Base-by-base conservation (phyloP, 1,139 yeast genomes). In the Pichia sp. region DNA sequence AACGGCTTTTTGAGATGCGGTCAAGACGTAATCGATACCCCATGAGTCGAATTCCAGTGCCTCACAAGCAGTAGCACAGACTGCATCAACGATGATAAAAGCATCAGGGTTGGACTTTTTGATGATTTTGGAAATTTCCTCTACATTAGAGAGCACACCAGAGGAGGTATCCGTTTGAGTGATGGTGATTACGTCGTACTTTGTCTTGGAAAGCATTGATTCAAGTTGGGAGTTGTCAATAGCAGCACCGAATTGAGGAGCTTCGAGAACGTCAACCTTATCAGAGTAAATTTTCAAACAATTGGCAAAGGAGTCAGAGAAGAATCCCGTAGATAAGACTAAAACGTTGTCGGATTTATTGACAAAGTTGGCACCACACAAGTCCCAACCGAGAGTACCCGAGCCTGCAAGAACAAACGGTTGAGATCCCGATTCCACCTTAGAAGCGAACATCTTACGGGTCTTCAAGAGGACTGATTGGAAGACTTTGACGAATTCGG, bases 101-200 rank as follows among this genome's bases (percentile, higher is more conserved):
- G 96, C 77, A 27, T 83, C 81, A 36, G 97, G 96, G 3, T 87
- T 72, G 5, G 68, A 65, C 45, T 66, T 57, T 52, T 78, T 74
- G 42, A 84, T 82, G 14, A 80, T 50, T 37, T 62, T 62, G 25
- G 94, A 60, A 43, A 87, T 69, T 16, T 70, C 67, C 55, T 74
- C 68, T 46, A 91, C 77, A 52, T 86, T 83, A 35, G 80, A 67
- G 30, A 87, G 74, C 28, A 88, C 96, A 22, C 95, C 94, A 30
- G 96, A 86, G 3, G 96, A 86, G 30, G 97, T 91, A 61, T 88
- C 98, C 27, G 91, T 96, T 51, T 88, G 97, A 30, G 97, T 91
- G 51, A 88, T 74, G 36, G 95, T 85, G 49, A 88, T 71, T 38
- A 85, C 71, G 48, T 74, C 60, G 64, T 82, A 88, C 16, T 47